These are phyloP conservation scores for Ceratocystis alfenasii DNA, from an alignment of 2,329 filamentous ascomycete species.

Conservation along the genomic window DNA sequence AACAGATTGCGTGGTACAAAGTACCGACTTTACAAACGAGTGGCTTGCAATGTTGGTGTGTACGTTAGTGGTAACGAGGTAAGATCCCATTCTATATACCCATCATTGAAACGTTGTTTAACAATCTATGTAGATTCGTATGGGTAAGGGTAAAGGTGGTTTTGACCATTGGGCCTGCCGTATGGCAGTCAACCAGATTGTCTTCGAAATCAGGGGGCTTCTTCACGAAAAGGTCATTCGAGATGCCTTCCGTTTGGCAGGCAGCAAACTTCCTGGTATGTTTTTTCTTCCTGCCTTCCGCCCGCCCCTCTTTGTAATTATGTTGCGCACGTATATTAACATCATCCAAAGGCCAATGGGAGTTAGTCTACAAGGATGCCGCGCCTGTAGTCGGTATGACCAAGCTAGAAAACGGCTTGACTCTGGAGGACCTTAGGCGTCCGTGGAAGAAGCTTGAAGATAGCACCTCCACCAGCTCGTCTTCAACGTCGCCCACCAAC, in stretches of 20 bases:
- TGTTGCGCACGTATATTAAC: conserved; percentile 24
- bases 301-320: neutral
- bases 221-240: conserved; percentile 88
- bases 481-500: neutral
- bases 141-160: conserved; percentile 97
- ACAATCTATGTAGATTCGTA: conserved; percentile 53
- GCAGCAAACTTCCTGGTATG: conserved; percentile 85
- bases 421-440: conserved; percentile 69
- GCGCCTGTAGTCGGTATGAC: conserved; percentile 83
- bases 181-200: conserved; percentile 77
- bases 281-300: conserved; percentile 22
- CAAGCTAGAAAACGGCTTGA: conserved; percentile 66
- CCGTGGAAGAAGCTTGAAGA: conserved; percentile 45
- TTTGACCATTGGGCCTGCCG: conserved; percentile 95
- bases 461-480: neutral
- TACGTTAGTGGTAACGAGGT: conserved; percentile 91
- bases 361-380: conserved; percentile 89
- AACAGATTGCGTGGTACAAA: conserved; percentile 77
- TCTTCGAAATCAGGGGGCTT: conserved; percentile 85
- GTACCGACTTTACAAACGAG: conserved; percentile 82
- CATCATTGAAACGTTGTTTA: conserved; percentile 14
- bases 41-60: conserved; percentile 86
- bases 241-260: conserved; percentile 87
- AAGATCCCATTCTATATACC: conserved; percentile 25
- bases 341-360: conserved; percentile 54